Conservation (phyloP, 1,284 basidiomycete species). For the Blastosporella zonata region DNA sequence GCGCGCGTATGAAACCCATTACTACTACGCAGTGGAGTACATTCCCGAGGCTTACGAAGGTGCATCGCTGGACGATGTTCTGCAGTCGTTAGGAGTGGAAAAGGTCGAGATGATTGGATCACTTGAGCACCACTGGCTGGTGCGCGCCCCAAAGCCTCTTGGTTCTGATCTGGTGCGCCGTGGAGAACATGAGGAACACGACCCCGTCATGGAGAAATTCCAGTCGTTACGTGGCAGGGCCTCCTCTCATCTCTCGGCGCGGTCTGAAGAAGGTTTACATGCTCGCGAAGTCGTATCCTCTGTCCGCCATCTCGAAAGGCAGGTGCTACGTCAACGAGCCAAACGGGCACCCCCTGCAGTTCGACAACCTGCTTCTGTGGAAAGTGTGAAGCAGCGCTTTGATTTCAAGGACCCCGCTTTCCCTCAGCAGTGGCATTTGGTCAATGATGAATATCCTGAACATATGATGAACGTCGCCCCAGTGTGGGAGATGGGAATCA, state of each 20-base stretch:
- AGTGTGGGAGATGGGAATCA: conserved; percentile 84
- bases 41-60: conserved; percentile 42
- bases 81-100: conserved; percentile 72
- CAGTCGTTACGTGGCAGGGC: conserved; percentile 42
- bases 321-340: conserved; percentile 60
- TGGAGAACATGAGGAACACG: conserved; percentile 31
- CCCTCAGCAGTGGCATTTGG: conserved; percentile 89
- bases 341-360: conserved; percentile 67
- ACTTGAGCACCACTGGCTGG: conserved; percentile 82
- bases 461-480: conserved; percentile 84
- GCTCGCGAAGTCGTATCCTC: conserved; percentile 48
- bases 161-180: conserved; percentile 28
- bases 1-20: conserved; percentile 73
- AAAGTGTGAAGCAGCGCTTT: conserved; percentile 58
- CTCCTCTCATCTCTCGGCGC: conserved; percentile 29
- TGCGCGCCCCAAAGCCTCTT: conserved; percentile 53
- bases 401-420: conserved; percentile 87
- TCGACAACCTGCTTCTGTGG: conserved; percentile 35
- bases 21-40: conserved; percentile 89
- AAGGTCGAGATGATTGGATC: conserved; percentile 89
- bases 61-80: conserved; percentile 59
- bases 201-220: conserved; percentile 56
- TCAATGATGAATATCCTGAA: conserved; percentile 72
- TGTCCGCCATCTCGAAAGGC: conserved; percentile 55
- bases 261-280: conserved; percentile 40